Evolutionary conservation across 75 land plant genomes (phyloP).

Genomic region (Sequoia sempervirens): DNA sequence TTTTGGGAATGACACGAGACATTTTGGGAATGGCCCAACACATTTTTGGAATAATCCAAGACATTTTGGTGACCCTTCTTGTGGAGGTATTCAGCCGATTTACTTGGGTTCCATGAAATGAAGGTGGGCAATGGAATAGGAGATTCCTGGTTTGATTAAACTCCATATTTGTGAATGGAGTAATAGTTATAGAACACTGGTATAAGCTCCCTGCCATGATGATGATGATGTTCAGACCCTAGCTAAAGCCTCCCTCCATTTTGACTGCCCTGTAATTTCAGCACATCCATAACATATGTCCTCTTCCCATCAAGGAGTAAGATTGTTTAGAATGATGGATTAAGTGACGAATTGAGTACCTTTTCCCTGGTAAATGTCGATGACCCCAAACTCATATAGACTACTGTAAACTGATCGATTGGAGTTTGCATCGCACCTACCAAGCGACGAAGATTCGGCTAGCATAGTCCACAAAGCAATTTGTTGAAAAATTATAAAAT

Average conservation of each 20-base stretch:
- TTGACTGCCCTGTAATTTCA: background rate
- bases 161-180: background rate
- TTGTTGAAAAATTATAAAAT: background rate
- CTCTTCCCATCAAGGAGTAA: background rate
- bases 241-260: background rate
- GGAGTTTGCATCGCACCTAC: background rate
- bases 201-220: slow-evolving; percentile 5
- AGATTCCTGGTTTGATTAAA: background rate
- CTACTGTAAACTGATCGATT: background rate
- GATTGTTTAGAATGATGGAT: background rate
- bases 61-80: background rate
- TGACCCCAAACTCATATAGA: background rate
- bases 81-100: background rate
- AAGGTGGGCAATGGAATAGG: background rate
- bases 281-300: background rate
- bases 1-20: background rate
- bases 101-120: background rate
- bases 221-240: background rate
- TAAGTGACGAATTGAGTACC: background rate
- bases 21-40: background rate
- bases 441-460: no score
- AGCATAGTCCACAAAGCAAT: no score
- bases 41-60: background rate
- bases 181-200: background rate
- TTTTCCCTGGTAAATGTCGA: background rate